Evolutionary conservation across 2,329 filamentous ascomycete genomes (phyloP), one percentile per base, ranked within the genome.

Genomic region (Calonectria leucothoes): DNA sequence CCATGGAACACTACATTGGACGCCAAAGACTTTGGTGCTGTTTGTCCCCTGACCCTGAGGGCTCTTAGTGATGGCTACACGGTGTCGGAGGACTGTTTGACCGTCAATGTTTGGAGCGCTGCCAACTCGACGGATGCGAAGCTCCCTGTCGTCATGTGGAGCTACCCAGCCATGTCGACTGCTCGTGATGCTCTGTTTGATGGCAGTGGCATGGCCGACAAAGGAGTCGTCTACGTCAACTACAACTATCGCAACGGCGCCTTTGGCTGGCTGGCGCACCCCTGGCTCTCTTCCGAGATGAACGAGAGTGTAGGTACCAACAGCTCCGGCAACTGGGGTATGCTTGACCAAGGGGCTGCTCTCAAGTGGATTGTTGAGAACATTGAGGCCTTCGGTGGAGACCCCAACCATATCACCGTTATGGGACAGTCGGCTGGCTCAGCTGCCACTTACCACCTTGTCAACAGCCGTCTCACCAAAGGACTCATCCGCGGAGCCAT

Each of bases 61-160:
- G 6, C 3, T 10, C 42, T 45, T n/a, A 23, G 20, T 5, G 42
- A 45, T 10, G 42, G 42, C n/a, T 45, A 45, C n/a, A 45, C 42
- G 2, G 20, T 23, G 42, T 45, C 42, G n/a, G 42, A 57, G 11
- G 31, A 57, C 12, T 57, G 52, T 12, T 35, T 57, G 31, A 35
- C 31, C 52, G 52, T 57, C 52, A 57, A 57, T 20, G 52, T 57
- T 33, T 57, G 52, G 52, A 57, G 52, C 6, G 52, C 52, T 2
- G 81, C 81, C 27, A 79, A 77, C 45, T 78, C 77, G 14, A 74
- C 75, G 2, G 55, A 72, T n/a, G 75, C 74, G 11, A 80, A 82
- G 52, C 75, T 82, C 10, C 82, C 83, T 11, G 82, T 84, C 12
- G 74, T 82, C 39, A 74, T 80, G 33, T 80, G 78, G 76, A 80